A percentile compares a stretch with the other conserved stretches of the same genome.
Conservation (phyloP, 2,329 filamentous ascomycete genomes). For the Colletotrichum aenigma region DNA sequence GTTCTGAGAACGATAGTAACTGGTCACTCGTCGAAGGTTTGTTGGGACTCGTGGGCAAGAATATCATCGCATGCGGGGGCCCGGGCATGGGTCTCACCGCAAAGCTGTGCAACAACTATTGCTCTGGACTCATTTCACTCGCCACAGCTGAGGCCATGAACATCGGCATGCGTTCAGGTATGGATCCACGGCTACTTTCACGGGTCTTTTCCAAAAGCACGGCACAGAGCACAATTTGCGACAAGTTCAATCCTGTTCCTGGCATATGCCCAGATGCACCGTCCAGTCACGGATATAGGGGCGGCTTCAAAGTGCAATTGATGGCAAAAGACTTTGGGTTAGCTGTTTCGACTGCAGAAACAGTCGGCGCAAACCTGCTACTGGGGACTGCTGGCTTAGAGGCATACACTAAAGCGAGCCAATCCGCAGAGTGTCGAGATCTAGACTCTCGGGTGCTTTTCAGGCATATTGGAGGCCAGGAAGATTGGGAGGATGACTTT, state of each 20-base stretch:
- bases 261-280: slow-evolving; percentile 34
- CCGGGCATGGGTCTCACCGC: slow-evolving; percentile 60
- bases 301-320: slow-evolving; percentile 62
- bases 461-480: background rate
- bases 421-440: background rate
- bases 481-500: background rate
- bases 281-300: slow-evolving; percentile 36
- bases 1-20: background rate
- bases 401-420: background rate
- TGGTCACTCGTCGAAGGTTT: background rate
- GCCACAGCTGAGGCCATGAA: slow-evolving; percentile 63
- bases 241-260: slow-evolving; percentile 36
- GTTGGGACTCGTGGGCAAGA: slow-evolving; percentile 51
- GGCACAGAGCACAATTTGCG: slow-evolving; percentile 33
- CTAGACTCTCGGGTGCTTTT: background rate
- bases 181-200: slow-evolving; percentile 56
- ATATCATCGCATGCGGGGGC: slow-evolving; percentile 60
- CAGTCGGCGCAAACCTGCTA: background rate
- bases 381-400: background rate
- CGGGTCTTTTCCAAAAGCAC: slow-evolving; percentile 29
- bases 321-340: slow-evolving; percentile 61
- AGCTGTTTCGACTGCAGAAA: background rate
- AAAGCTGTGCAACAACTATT: slow-evolving; percentile 67
- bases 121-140: slow-evolving; percentile 62
- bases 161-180: slow-evolving; percentile 61